phyloP scores from a whole-genome alignment of 2,329 filamentous ascomycete species.

The Penicillium sp. region DNA sequence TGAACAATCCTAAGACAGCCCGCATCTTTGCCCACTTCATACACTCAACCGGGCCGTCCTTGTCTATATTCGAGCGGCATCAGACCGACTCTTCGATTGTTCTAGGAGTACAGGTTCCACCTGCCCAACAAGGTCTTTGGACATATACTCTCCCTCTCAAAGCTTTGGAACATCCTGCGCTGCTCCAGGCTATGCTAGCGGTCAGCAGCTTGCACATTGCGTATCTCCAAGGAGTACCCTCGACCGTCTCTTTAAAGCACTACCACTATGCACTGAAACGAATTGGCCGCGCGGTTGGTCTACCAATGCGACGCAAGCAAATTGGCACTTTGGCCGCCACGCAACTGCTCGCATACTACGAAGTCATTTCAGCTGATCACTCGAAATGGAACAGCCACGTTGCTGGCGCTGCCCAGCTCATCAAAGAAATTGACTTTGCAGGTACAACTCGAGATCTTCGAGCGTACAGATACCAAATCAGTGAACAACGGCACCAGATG shows the following conservation, averaged over 20 bases:
- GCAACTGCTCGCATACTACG: slow-evolving; percentile 85
- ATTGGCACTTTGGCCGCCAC: slow-evolving; percentile 86
- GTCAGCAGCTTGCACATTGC: slow-evolving; percentile 86
- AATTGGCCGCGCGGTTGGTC: slow-evolving; percentile 74
- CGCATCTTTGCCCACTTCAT: slow-evolving; percentile 91
- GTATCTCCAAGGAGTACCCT: slow-evolving; percentile 73
- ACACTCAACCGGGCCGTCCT: slow-evolving; percentile 79
- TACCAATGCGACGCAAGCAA: slow-evolving; percentile 70
- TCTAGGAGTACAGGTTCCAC: slow-evolving; percentile 66
- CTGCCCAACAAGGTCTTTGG: slow-evolving; percentile 63
- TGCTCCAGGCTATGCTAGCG: slow-evolving; percentile 89
- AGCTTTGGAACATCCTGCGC: slow-evolving; percentile 80
- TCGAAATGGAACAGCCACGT: slow-evolving; percentile 95
- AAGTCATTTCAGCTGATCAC: slow-evolving; percentile 93
- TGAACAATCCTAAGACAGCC: slow-evolving; percentile 79
- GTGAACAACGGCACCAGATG: slow-evolving; percentile 34
- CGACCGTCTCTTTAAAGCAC: slow-evolving; percentile 84
- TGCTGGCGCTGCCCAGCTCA: slow-evolving; percentile 78
- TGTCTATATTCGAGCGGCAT: slow-evolving; percentile 87
- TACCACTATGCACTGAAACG: slow-evolving; percentile 84
- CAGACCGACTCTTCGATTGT: slow-evolving; percentile 72
- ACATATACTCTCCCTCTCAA: slow-evolving; percentile 81
- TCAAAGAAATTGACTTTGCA: slow-evolving; percentile 79
- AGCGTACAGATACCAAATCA: slow-evolving; percentile 60
- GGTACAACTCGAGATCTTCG: slow-evolving; percentile 74